Base-by-base conservation (phyloP, 2,329 filamentous ascomycete species). In the Neonectria punicea region DNA sequence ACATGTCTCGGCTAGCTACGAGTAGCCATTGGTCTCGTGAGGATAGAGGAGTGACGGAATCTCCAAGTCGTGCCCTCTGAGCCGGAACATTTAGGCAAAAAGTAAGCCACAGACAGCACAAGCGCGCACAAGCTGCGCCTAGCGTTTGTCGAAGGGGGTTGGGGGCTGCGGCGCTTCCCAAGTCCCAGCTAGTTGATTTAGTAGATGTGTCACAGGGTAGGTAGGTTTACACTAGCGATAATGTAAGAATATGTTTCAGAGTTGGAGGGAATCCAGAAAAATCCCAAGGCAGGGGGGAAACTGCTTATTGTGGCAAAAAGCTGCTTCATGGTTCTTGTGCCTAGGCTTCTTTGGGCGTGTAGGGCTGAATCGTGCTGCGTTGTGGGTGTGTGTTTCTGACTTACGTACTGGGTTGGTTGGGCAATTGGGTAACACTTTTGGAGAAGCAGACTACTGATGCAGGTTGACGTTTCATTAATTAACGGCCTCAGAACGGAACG, bases 301-400 rank as follows among this genome's bases (percentile, higher is more conserved):
- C 53, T 58, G 53, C 53, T 41, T 57, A 58, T 51, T 16, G 60
- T 57, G 60, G 60, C 60, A 47, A 61, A 25, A 28, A 34, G 11
- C 34, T 30, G 53, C 6, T 57, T 57, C 5, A 8, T 36, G 34
- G 34, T 6, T 36, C 34, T 16, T 36, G 13, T 36, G 34, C 13
- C 46, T 39, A 62, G 53, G 53, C 53, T 30, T 20, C 36, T 53
- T 59, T 59, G 22, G 49, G 28, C 28, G 28, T 9, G 49, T 32
- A 34, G 49, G n/a, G n/a, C 49, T 34, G n/a, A 13, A 51, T 20
- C 32, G 5, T 34, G n/a, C n/a, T 20, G 49, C n/a, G 30, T 34
- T 34, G n/a, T 25, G n/a, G 49, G 11, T 9, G 49, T 20, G 30
- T 11, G 49, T 13, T 34, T 51, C 11, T 8, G 5, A 8, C 20